Evolutionary conservation across 257 asterid species (phyloP), one percentile per base, ranked within the genome.

Genomic region (Ilex asprella): DNA sequence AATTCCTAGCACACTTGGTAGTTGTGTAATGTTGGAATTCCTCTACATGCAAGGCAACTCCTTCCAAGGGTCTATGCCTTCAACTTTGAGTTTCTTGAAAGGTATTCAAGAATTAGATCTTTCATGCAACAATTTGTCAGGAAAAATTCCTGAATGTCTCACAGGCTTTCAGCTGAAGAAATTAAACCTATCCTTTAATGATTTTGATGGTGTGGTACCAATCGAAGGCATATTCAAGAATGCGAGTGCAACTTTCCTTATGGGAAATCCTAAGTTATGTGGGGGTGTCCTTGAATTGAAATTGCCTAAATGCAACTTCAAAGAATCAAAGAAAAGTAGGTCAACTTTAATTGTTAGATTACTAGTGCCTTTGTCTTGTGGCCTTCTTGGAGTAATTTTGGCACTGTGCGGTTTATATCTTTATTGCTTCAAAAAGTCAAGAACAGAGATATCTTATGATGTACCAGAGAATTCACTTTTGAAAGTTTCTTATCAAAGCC

Each of bases 181-280:
- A 15, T 41, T 72, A 59, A 72, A 72, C 55, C 64, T 76, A 11
- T 69, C 82, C 9, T 72, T 68, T 51, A 76, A 73, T 59, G 16
- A 51, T 29, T 59, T 67, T 39, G 72, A 67, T 15, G 66, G 72
- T 21, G 66, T 59, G 55, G n/a, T 61, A 55, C 44, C 66, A 46
- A 46, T 10, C 15, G 1, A 10, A 14, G 52, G 52, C 13, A 46
- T 46, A 0, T 46, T 46, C n/a, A 46, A 46, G 11, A 46, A 46
- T 46, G 52, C 52, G 4, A 46, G 15, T 46, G 52, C 52, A 46
- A 46, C 52, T 14, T 46, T 12, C 2, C 4, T 46, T 46, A 46
- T 46, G n/a, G 52, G 52, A 14, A 46, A 46, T 14, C 2, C 2
- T 10, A 46, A 46, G 52, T 12, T 46, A 2, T 46, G 52, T 46